Percentiles rank a stretch among this genome's conserved stretches.
Evolutionary conservation across 1,284 basidiomycete genomes (phyloP).

Genomic region (Malassezia sp.): DNA sequence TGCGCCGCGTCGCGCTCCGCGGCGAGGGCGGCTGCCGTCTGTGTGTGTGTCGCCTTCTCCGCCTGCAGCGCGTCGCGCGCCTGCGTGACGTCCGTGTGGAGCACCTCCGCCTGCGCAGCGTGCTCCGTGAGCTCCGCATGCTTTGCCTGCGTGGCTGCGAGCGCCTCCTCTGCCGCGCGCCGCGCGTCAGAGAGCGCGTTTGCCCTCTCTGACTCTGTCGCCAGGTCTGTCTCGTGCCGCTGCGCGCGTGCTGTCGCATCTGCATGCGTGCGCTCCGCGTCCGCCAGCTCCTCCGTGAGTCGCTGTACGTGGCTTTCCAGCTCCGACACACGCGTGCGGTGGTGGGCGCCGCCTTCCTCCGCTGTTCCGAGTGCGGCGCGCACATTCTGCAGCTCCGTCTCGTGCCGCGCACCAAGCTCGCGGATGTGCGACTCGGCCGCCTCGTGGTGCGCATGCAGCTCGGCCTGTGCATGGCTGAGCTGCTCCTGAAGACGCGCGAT

Average conservation of each 20-base stretch:
- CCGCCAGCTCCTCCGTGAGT: background rate
- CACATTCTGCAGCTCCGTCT: constrained; percentile 7
- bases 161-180: background rate
- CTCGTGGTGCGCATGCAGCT: constrained; percentile 2
- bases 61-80: constrained; percentile 7
- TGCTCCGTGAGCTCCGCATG: constrained; percentile 44
- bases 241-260: background rate
- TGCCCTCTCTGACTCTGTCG: too few relatives aligned
- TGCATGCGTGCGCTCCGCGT: background rate
- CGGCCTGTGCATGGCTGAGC: background rate
- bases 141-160: background rate
- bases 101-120: background rate
- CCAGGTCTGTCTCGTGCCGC: background rate
- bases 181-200: background rate
- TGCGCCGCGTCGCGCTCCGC: constrained; percentile 45
- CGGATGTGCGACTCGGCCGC: constrained; percentile 10
- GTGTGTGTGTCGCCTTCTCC: constrained; percentile 25
- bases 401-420: constrained; percentile 11
- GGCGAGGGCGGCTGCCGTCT: constrained; percentile 59
- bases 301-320: background rate
- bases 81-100: constrained; percentile 14
- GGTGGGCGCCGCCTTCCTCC: too few relatives aligned
- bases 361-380: constrained; percentile 1
- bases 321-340: background rate
- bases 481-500: background rate